Conservation (phyloP, 2,329 filamentous ascomycete genomes). For the Thielaviopsis punctulata region DNA sequence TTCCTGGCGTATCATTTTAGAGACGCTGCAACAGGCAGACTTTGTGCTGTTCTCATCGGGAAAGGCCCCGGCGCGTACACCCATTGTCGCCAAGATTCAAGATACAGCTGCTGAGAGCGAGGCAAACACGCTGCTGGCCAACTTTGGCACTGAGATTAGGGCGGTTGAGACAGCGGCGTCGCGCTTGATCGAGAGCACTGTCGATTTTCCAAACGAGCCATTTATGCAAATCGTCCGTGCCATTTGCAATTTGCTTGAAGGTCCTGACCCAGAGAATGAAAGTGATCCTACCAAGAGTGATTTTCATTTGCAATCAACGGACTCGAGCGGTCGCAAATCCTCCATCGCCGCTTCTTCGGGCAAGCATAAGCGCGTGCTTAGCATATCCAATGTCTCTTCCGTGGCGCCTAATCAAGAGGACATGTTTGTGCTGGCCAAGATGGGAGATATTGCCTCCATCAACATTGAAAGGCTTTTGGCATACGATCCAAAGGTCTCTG, state of each 20-base stretch:
- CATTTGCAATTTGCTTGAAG: constrained; percentile 51
- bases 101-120: constrained; percentile 36
- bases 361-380: constrained; percentile 29
- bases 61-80: constrained; percentile 34
- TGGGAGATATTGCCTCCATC: constrained; percentile 54
- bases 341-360: constrained; percentile 22
- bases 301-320: constrained; percentile 6
- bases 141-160: constrained; percentile 64
- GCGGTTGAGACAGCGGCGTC: constrained; percentile 79
- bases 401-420: constrained; percentile 42
- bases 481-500: constrained; percentile 48
- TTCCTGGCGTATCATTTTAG: constrained; percentile 82
- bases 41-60: constrained; percentile 57
- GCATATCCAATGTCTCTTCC: constrained; percentile 27
- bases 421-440: constrained; percentile 53
- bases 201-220: constrained; percentile 70
- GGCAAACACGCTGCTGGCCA: constrained; percentile 35
- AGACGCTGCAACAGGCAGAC: constrained; percentile 84
- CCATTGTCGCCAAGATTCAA: constrained; percentile 25
- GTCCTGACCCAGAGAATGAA: constrained; percentile 13
- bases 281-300: constrained; percentile 3
- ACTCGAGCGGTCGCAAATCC: constrained; percentile 15
- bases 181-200: constrained; percentile 77
- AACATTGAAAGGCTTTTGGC: constrained; percentile 60
- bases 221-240: constrained; percentile 65